Conservation (phyloP, 108 stramenopile species). For the Skeletonema potamos region DNA sequence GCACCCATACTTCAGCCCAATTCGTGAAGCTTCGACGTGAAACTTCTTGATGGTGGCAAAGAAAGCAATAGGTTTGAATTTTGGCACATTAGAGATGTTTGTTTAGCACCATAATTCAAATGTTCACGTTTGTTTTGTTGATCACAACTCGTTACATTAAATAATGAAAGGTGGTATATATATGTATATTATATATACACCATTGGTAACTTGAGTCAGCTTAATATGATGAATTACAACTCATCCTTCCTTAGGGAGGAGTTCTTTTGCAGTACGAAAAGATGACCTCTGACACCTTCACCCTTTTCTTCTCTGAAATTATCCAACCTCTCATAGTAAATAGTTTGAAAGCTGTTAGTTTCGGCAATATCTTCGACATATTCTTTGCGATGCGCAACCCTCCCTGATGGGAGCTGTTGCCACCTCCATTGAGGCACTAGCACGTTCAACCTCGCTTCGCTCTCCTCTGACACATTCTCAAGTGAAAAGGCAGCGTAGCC, state of each 20-base stretch:
- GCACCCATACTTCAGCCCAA: conserved; percentile 97
- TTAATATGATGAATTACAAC: neutral
- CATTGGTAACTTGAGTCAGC: neutral
- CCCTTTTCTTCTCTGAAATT: conserved; percentile 68
- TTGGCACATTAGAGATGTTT: neutral
- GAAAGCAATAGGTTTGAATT: neutral
- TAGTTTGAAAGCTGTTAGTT: conserved; percentile 31
- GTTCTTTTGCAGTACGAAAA: conserved; percentile 59
- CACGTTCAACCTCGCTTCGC: conserved; percentile 45
- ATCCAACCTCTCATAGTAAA: conserved; percentile 64
- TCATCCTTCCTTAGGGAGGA: conserved; percentile 8
- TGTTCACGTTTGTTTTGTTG: neutral
- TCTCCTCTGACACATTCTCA: conserved; percentile 64
- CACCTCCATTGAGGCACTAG: conserved; percentile 78
- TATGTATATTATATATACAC: too few species aligned
- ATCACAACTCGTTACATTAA: neutral
- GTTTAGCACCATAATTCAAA: neutral
- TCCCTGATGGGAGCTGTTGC: conserved; percentile 69
- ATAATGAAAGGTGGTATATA: neutral
- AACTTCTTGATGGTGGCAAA: neutral
- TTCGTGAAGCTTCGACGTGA: conserved; percentile 83
- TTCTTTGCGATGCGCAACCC: conserved; percentile 69
- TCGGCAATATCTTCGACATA: conserved; percentile 52
- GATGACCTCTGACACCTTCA: conserved; percentile 58
- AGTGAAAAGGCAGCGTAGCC: conserved; percentile 66